Evolutionary conservation across 441 rosid genomes (phyloP), one percentile per base, ranked within the genome.

Genomic region (Adansonia gregorii): DNA sequence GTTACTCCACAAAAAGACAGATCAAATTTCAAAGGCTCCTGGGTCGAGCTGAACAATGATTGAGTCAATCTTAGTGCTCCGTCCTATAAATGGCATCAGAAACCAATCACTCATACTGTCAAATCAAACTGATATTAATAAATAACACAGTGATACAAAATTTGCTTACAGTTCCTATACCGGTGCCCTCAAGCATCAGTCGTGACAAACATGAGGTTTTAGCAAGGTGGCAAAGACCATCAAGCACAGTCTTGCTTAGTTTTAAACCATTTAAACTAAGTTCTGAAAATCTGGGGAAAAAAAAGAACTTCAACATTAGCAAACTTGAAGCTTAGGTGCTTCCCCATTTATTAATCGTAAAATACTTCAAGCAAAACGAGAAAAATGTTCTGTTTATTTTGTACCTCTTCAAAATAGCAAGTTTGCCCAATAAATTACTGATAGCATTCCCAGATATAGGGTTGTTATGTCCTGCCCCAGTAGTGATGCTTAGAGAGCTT

Each of bases 201-300:
- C 88, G 88, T 77, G 97, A 91, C 80, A 94, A 78, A 82, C 89
- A 86, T 64, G 91, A 82, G 67, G 82, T 85, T 83, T 85, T 88
- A 77, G 91, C 89, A 80, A 97, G 86, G 78, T 84, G 82, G 59
- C 92, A 93, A 79, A 97, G 97, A 84, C 90, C 85, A 83, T 87
- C 87, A 68, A 86, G 81, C 35, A 86, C 94, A 75, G 88, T 83
- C 80, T 84, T 90, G 83, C 86, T 89, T 72, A 93, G 88, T 90
- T 91, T 91, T 82, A 94, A 70, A 65, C 98, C 97, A 78, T 82
- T 93, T 81, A 93, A 87, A 86, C 87, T 88, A 86, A 97, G 83
- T 78, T 94, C 99, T 69, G 94, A 77, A 86, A 97, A 93, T 78
- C 98, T 97, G 55, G 45, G 15, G 17, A 52, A 0, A 15, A 78